These are phyloP conservation scores for Entelexis paramagnoliae DNA, from an alignment of 1,139 yeast genomes.

Conservation along the genomic window DNA sequence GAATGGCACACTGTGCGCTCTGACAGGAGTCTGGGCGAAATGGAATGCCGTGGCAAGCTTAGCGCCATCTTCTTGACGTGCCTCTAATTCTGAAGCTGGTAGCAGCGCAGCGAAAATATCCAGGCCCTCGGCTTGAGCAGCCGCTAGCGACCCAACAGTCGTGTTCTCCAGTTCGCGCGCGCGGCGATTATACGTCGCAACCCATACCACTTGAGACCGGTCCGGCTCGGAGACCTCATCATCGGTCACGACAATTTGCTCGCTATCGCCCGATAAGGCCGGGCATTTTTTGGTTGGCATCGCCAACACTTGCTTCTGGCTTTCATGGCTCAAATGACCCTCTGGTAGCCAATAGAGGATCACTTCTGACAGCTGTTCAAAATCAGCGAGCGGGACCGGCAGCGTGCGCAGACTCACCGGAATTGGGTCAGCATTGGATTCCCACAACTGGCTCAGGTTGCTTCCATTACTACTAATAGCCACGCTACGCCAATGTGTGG, in stretches of 20 bases:
- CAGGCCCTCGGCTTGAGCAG: slow-evolving; percentile 39
- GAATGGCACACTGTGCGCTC: slow-evolving; percentile 84
- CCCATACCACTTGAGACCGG: slow-evolving; percentile 7
- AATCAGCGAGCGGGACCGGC: slow-evolving; percentile 60
- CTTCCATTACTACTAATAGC: slow-evolving; percentile 17
- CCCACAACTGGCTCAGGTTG: slow-evolving; percentile 18
- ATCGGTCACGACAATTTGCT: background rate
- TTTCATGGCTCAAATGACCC: slow-evolving; percentile 29
- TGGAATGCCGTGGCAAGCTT: slow-evolving; percentile 50
- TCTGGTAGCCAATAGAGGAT: slow-evolving; percentile 33
- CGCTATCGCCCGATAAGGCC: background rate
- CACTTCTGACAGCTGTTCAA: slow-evolving; percentile 63
- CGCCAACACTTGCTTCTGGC: background rate
- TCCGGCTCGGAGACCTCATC: background rate
- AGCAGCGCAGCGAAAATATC: slow-evolving; percentile 30
- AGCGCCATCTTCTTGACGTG: slow-evolving; percentile 24
- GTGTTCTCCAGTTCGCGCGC: slow-evolving; percentile 25
- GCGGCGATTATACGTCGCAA: background rate
- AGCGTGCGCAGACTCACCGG: slow-evolving; percentile 52
- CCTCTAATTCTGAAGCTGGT: slow-evolving; percentile 30
- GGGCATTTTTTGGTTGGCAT: background rate
- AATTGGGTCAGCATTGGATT: slow-evolving; percentile 29
- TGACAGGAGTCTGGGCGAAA: slow-evolving; percentile 58
- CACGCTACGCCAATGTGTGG: slow-evolving; percentile 6
- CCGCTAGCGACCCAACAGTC: slow-evolving; percentile 51